Percentiles rank a stretch among this genome's conserved stretches.
Conservation (phyloP, 345 rosid species). For the Melaleuca alternifolia region DNA sequence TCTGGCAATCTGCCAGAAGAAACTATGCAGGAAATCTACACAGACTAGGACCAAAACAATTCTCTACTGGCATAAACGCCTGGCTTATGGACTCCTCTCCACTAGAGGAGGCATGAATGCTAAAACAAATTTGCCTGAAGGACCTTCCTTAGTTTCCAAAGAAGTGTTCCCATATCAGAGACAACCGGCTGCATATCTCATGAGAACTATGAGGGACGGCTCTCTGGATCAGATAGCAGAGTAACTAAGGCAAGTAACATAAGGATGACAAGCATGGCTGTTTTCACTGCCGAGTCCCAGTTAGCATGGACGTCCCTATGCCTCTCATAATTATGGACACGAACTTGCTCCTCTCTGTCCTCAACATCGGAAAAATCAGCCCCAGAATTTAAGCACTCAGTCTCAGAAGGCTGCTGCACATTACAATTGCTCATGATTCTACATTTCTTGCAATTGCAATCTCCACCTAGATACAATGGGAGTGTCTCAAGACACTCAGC, state of each 20-base stretch:
- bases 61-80: not conserved
- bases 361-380: constrained; percentile 14
- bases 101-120: not conserved
- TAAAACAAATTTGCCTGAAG: not conserved
- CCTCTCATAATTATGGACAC: constrained; percentile 3
- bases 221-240: constrained; percentile 50
- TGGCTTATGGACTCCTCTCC: not conserved
- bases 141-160: not conserved
- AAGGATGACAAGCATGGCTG: constrained; percentile 48
- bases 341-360: constrained; percentile 9
- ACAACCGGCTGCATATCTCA: not conserved
- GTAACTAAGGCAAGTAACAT: constrained; percentile 52
- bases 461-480: constrained; percentile 82
- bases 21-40: not conserved
- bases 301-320: constrained; percentile 17
- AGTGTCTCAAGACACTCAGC: constrained; percentile 51
- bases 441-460: constrained; percentile 63
- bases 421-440: constrained; percentile 9
- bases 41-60: not conserved
- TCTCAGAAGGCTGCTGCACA: constrained; percentile 2
- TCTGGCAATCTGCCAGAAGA: not conserved
- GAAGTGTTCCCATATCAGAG: not conserved
- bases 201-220: constrained; percentile 27
- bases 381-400: constrained; percentile 1
- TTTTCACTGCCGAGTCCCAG: constrained; percentile 49